Percentiles rank a stretch among this genome's conserved stretches.
Evolutionary conservation across 1,284 basidiomycete genomes (phyloP).

Genomic region (Irpex rosettiformis): DNA sequence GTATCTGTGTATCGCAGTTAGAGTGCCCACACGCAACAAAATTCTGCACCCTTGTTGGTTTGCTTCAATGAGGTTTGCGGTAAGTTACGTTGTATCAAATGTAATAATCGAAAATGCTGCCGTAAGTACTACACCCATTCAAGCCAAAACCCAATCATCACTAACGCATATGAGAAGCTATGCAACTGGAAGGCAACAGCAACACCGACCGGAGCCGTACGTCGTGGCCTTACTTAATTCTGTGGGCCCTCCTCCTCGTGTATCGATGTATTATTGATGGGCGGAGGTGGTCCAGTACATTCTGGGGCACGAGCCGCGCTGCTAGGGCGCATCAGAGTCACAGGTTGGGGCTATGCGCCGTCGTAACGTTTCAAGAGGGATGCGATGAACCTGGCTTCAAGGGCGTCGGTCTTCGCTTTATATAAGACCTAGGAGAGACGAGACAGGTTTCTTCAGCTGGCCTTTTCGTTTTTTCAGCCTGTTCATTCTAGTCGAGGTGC

Average conservation of each 20-base stretch:
- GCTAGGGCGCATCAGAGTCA: background rate
- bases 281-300: background rate
- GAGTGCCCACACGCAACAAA: no score
- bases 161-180: no score
- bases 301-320: background rate
- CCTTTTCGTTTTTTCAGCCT: slow-evolving; percentile 3
- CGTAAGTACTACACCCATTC: no score
- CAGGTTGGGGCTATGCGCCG: background rate
- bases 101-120: no score
- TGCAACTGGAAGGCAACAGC: no score
- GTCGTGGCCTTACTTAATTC: background rate
- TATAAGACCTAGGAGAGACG: slow-evolving; percentile 1
- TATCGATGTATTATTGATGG: background rate
- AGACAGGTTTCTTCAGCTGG: slow-evolving; percentile 7
- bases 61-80: no score
- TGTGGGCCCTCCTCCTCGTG: background rate
- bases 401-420: background rate
- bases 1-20: no score
- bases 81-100: no score
- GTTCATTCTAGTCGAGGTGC: slow-evolving; percentile 7
- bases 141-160: no score
- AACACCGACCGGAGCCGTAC: no score
- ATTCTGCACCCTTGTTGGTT: no score
- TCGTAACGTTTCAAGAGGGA: background rate
- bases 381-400: background rate